These are phyloP conservation scores for Roridomyces roridus DNA, from an alignment of 768 basidiomycete genomes.

Conservation along the genomic window DNA sequence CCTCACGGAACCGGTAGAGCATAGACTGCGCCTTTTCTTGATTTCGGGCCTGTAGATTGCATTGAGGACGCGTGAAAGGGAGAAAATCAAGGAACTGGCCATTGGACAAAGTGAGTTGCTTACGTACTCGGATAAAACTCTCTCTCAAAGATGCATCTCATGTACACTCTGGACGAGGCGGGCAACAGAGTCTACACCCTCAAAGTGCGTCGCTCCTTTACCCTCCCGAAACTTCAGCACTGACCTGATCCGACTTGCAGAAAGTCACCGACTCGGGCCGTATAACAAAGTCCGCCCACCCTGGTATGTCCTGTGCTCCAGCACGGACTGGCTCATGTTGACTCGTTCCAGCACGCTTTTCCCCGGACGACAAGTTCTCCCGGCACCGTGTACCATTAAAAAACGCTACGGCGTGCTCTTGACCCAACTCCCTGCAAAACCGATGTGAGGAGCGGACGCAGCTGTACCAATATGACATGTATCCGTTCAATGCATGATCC, in stretches of 20 bases:
- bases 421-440: conserved; percentile 89
- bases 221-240: not conserved
- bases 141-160: conserved; percentile 83
- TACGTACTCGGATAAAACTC: no score
- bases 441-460: conserved; percentile 58
- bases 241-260: conserved; percentile 47
- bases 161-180: conserved; percentile 84
- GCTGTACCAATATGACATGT: no score
- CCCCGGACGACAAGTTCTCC: conserved; percentile 99
- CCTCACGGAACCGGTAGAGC: conserved; percentile 95
- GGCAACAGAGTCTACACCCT: conserved; percentile 92
- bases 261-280: conserved; percentile 84
- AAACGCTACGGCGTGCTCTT: conserved; percentile 88
- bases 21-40: conserved; percentile 97
- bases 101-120: no score
- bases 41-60: conserved; percentile 84
- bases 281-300: conserved; percentile 95
- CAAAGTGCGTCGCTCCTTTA: conserved; percentile 62
- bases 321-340: not conserved
- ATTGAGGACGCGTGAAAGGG: no score
- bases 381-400: conserved; percentile 98
- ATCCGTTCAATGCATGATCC: no score
- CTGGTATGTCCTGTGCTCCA: conserved; percentile 62
- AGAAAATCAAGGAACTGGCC: no score
- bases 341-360: conserved; percentile 83